Evolutionary conservation across 768 basidiomycete genomes (phyloP).

Genomic region (Neoboletus magnificus): DNA sequence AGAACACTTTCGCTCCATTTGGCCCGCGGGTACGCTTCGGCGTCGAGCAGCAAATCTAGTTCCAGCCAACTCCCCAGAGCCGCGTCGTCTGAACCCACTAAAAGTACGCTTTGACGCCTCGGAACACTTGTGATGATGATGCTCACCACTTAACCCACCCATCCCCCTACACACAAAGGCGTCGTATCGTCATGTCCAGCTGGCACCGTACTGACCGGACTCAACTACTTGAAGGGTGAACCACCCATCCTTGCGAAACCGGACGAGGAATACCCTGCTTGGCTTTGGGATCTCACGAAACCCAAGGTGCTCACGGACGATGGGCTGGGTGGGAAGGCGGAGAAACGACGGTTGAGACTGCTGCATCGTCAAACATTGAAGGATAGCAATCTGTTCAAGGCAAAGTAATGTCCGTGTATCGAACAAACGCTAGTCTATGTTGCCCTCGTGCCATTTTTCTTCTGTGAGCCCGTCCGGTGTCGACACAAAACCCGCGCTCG

Average conservation of each 20-base stretch:
- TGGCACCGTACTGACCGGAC: conserved; percentile 74
- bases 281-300: conserved; percentile 80
- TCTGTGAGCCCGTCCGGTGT: background rate
- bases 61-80: background rate
- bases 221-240: conserved; percentile 82
- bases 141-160: background rate
- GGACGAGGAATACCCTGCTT: conserved; percentile 84
- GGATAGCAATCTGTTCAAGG: conserved; percentile 83
- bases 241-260: conserved; percentile 68
- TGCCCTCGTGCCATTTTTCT: too few relatives aligned
- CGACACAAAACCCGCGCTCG: background rate
- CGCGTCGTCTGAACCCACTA: conserved; percentile 8
- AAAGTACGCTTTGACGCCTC: conserved; percentile 11
- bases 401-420: conserved; percentile 45
- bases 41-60: conserved; percentile 1
- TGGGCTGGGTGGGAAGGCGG: conserved; percentile 67
- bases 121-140: background rate
- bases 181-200: conserved; percentile 59
- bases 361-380: conserved; percentile 69
- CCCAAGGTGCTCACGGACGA: conserved; percentile 63
- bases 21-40: conserved; percentile 15
- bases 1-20: conserved; percentile 4
- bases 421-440: background rate
- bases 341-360: conserved; percentile 52
- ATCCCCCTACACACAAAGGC: conserved; percentile 2